Conservation (phyloP, 805 yeast genomes). For the Teunomyces kruisii region DNA sequence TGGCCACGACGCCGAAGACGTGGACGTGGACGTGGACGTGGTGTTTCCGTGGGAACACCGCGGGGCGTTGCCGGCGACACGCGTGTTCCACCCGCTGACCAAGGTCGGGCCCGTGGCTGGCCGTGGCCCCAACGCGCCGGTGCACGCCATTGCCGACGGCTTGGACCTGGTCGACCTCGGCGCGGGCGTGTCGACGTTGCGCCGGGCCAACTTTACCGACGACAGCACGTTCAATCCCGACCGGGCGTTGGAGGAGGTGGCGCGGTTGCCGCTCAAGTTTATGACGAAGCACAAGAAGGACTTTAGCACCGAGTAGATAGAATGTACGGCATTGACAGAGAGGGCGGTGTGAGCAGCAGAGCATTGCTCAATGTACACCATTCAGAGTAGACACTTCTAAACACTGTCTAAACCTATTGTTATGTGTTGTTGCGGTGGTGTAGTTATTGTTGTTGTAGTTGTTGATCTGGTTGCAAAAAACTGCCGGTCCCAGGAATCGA, state of each 20-base stretch:
- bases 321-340: too few relatives aligned
- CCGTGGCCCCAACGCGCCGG: background rate
- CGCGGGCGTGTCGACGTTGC: conserved; percentile 2
- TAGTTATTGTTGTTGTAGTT: too few relatives aligned
- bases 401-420: too few relatives aligned
- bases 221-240: conserved; percentile 22
- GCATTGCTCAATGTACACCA: too few relatives aligned
- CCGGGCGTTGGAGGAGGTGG: conserved; percentile 24
- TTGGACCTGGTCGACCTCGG: conserved; percentile 7
- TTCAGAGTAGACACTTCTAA: too few relatives aligned
- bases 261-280: conserved; percentile 25
- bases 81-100: conserved; percentile 19
- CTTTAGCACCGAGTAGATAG: background rate
- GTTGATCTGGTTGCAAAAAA: conserved; percentile 21
- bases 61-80: conserved; percentile 19
- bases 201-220: conserved; percentile 7
- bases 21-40: background rate
- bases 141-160: background rate
- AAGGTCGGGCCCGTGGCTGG: conserved; percentile 1
- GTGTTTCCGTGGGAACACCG: conserved; percentile 34
- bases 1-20: background rate
- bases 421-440: too few relatives aligned
- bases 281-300: conserved; percentile 16
- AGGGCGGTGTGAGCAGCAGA: too few relatives aligned
- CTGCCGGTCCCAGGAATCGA: conserved; percentile 74